Base-by-base conservation (phyloP, 495 filamentous ascomycete species). In the Neurospora sublineolata region DNA sequence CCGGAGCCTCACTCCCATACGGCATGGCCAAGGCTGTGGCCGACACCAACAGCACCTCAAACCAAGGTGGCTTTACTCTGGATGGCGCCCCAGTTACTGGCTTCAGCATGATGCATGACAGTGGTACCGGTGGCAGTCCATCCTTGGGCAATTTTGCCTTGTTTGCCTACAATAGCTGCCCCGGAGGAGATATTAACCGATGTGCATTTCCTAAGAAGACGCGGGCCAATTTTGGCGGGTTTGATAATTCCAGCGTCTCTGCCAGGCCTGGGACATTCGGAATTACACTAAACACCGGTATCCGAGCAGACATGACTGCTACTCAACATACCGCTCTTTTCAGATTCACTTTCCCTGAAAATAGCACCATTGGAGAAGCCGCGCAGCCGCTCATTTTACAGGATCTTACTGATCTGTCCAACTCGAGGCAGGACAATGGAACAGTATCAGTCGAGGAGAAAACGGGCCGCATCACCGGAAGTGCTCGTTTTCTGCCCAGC, bases 1-100 rank as follows among this genome's bases (percentile, higher is more conserved):
- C 91, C 1, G 91, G 91, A 3, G 91, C 91, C 11, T 90, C 89
- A 3, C 75, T 93, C 68, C 91, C 91, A 0, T 94, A 90, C 78
- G 83, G 91, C 67, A 91, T 94, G 87, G 91, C 89, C 67, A 93
- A 93, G 79, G 90, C 91, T 14, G 90, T 92, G 1, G 88, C 91
- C 60, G 92, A 94, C 76, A 90, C 88, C 6, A 81, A 82, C 40
- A 87, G 85, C 38, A 86, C 87, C 70, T 83, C 81, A 72, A 91
- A 91, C 58, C 89, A 92, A 76, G 91, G 89, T 14, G 92, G 92
- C 4, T 94, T 93, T 76, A 88, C 91, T 3, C 84, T 86, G 23
- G 91, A 93, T 72, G 86, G 85, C 3, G 78, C 79, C 3, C 79
- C 81, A 5, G 86, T 93, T 68, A 88, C 85, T 2, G 92, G 91